Base-by-base conservation (phyloP, 169 alveolate species). In the Cryptosporidium sp. region DNA sequence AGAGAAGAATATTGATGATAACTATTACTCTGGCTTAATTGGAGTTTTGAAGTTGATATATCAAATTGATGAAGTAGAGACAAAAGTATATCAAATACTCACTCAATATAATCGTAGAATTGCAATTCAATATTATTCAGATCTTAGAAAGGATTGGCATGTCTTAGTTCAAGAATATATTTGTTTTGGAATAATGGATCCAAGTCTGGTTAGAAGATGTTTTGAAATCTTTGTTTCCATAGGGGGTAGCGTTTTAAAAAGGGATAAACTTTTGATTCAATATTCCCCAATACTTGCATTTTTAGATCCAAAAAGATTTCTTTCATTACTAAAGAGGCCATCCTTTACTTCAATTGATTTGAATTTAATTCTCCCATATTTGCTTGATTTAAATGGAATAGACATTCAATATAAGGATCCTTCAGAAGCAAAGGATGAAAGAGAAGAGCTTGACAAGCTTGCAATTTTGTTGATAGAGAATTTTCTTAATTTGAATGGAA, bases 141-240 rank as follows among this genome's bases (percentile, higher is more conserved):
- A 80, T 26, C 70, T 80, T 16, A 62, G 89, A 23, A 80, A 23
- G 16, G 89, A 80, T 44, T 80, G 89, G 89, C 73, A 80, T 16
- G 89, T 80, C 1, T 31, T 80, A 26, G 65, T 80, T 4, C 89
- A 80, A 48, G 89, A 80, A 37, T 65, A 48, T 31, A 80, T 80
- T 1, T 80, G 39, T 65, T 62, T 61, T 39, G 72, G 80, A 12
- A 42, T 80, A 62, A 26, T 80, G 10, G 68, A 80, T 31, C 18
- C 48, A 21, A 62, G 35, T 42, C 21, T 62, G 1, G 52, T 51
- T 26, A 80, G 62, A 23, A 80, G 39, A 48, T 62, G 80, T 31
- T 80, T 62, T 62, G 89, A 80, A 35, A 61, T 62, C 48, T 45
- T 80, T 80, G 62, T 62, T 23, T 60, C 75, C 3, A 65, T 80